Evolutionary conservation across 2,329 filamentous ascomycete species (phyloP).

Genomic region (Penicillium sp.): DNA sequence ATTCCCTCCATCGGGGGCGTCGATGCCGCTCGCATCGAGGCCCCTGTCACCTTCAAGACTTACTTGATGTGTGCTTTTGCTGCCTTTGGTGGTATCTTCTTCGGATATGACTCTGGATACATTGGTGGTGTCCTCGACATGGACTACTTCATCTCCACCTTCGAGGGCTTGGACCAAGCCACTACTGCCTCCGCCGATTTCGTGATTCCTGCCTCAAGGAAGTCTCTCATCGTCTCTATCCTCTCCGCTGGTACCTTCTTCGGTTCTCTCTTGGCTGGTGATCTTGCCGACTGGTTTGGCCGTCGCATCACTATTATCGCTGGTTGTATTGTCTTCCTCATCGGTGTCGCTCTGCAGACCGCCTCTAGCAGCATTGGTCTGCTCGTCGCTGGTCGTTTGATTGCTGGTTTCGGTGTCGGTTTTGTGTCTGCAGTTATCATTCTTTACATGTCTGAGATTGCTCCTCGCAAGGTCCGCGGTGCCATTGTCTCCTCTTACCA

Average conservation of each 20-base stretch:
- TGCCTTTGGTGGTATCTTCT: conserved; percentile 61
- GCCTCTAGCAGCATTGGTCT: conserved; percentile 56
- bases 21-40: conserved; percentile 58
- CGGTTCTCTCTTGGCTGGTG: conserved; percentile 73
- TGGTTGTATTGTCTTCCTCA: conserved; percentile 69
- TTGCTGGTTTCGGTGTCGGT: conserved; percentile 76
- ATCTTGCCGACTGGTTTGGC: conserved; percentile 73
- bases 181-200: conserved; percentile 38
- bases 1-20: conserved; percentile 37
- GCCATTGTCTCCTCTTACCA: conserved; percentile 80
- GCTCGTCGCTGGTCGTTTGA: conserved; percentile 71
- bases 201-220: conserved; percentile 48
- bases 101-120: conserved; percentile 61
- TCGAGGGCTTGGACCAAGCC: conserved; percentile 30
- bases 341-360: conserved; percentile 69
- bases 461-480: conserved; percentile 71
- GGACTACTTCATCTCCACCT: conserved; percentile 48
- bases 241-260: conserved; percentile 78
- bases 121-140: conserved; percentile 55
- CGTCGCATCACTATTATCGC: conserved; percentile 64
- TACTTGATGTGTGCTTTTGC: conserved; percentile 63
- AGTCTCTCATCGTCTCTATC: conserved; percentile 71
- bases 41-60: conserved; percentile 59
- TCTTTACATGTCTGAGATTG: conserved; percentile 83
- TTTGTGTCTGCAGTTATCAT: conserved; percentile 80